Base-by-base conservation (phyloP, 129 eudicot genomes). In the Daucus carota region DNA sequence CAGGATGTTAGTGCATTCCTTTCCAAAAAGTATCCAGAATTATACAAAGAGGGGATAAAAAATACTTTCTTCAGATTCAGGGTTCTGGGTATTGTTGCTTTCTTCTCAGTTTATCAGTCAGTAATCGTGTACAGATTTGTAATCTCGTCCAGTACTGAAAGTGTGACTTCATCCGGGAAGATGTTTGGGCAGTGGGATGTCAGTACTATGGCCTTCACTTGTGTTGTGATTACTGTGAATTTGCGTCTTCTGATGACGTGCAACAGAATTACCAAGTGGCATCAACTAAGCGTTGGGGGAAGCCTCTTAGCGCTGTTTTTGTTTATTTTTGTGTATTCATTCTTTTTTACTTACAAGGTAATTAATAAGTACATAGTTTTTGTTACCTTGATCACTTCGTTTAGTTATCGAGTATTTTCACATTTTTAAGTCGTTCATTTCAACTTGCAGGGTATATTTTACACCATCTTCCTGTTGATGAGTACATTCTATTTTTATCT, bases 181-280 rank as follows among this genome's bases (percentile, higher is more conserved):
- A 87, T 89, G 84, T 78, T 94, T 83, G 98, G 98, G 67, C 81
- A 86, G 31, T 94, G 98, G 98, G 98, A 94, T 81, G 82, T 94
- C 43, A 94, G 98, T 85, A 86, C 98, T n/a, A 78, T 93, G 85
- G 97, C 92, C 5, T 94, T 94, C 87, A 89, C 97, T 18, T 84
- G 92, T 82, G 85, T 94, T 48, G 93, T 94, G 22, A 83, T 89
- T 75, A 94, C 98, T 33, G 98, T 94, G 73, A 94, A 94, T 73
- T 74, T 94, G 86, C 97, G 98, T 38, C 96, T 94, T 76, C 90
- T 94, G 46, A 78, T 94, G 98, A 85, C 84, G 88, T 94, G 97
- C 70, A 89, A 89, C 87, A 89, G 87, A 41, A 84, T 94, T 72
- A 94, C 98, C 68, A 86, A 91, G 76, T 94, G 97, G 98, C 98